A percentile compares a stretch with the other conserved stretches of the same genome.
Evolutionary conservation across 129 eudicot genomes (phyloP).

Genomic region (Centrapalus pauciflorus): DNA sequence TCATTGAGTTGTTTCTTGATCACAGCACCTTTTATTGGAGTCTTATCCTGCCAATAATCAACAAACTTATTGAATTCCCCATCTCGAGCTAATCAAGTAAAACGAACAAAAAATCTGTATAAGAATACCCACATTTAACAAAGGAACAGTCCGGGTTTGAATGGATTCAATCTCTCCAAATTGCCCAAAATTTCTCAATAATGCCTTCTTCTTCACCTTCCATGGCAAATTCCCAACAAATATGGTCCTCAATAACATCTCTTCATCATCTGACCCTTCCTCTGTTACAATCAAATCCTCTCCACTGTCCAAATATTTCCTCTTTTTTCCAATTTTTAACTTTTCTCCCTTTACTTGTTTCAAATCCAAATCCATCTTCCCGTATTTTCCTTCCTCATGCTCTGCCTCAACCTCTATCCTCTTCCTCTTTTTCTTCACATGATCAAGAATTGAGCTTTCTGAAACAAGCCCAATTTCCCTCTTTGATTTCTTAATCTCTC

Average conservation of each 20-base stretch:
- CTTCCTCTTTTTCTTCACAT: constrained; percentile 55
- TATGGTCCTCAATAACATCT: constrained; percentile 80
- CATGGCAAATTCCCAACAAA: constrained; percentile 95
- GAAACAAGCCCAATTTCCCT: no score
- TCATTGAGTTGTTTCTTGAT: constrained; percentile 74
- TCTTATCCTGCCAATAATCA: constrained; percentile 52
- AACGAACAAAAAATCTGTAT: neutral
- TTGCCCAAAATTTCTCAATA: constrained; percentile 62
- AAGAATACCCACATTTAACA: constrained; percentile 67
- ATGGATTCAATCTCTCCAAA: constrained; percentile 92
- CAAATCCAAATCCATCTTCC: constrained; percentile 28
- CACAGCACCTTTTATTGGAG: constrained; percentile 86
- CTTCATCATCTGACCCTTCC: constrained; percentile 96
- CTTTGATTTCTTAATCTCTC: constrained; percentile 30
- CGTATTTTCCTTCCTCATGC: constrained; percentile 64
- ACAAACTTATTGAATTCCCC: neutral
- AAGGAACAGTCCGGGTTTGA: constrained; percentile 80
- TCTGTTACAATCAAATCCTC: constrained; percentile 58
- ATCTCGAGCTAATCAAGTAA: neutral
- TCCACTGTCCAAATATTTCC: constrained; percentile 51
- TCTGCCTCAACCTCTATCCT: constrained; percentile 85
- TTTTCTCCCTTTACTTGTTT: constrained; percentile 49
- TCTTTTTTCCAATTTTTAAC: constrained; percentile 75
- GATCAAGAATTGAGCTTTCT: constrained; percentile 11
- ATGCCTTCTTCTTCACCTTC: constrained; percentile 82